Base-by-base conservation (phyloP, 2,329 filamentous ascomycete genomes). In the Pseudogymnoascus sp. region DNA sequence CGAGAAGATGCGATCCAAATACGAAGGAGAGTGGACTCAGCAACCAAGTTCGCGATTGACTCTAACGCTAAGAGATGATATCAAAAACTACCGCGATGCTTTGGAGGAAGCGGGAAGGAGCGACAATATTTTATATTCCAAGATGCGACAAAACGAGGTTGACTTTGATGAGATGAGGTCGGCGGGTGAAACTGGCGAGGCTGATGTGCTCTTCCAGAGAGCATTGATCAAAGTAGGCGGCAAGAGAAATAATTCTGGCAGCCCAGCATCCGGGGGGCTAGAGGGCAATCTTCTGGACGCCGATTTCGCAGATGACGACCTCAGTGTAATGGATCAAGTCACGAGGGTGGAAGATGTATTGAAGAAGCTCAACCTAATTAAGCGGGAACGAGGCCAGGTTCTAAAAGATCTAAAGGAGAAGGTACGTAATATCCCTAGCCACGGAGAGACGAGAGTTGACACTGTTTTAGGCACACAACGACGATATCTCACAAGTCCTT, bases 1-100 rank as follows among this genome's bases (percentile, higher is more conserved):
- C 74, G 95, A 99, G 75, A 99, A 97, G 80, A 99, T 99, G 95
- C 86, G 95, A 56, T 96, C 92, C 11, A 99, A 99, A 74, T 97
- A 97, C 73, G 93, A 93, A 63, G 83, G 82, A 29, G 93, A 97
- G 62, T 99, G 95, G 95, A 96, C 91, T 17, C 95, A 99, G 71
- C 95, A 99, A 72, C 95, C 95, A 10, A 97, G 93, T 73, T 91
- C 90, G 33, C 83, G 91, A 63, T 82, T 99, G 42, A 99, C 93
- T 1, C 87, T 90, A 3, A 97, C 93, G 0, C 78, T 99, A 60
- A 85, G 93, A 63, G 88, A 86, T 64, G 95, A 99, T 72, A 89
- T 97, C 62, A 83, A 89, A 65, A 93, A 89, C 71, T 97, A 97
- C 72, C 86, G 88, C 31, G 89, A 93, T 64, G 95, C 95, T 0